These are phyloP conservation scores for Otatea glauca DNA, from an alignment of 176 grass and related monocot genomes.

Conservation along the genomic window DNA sequence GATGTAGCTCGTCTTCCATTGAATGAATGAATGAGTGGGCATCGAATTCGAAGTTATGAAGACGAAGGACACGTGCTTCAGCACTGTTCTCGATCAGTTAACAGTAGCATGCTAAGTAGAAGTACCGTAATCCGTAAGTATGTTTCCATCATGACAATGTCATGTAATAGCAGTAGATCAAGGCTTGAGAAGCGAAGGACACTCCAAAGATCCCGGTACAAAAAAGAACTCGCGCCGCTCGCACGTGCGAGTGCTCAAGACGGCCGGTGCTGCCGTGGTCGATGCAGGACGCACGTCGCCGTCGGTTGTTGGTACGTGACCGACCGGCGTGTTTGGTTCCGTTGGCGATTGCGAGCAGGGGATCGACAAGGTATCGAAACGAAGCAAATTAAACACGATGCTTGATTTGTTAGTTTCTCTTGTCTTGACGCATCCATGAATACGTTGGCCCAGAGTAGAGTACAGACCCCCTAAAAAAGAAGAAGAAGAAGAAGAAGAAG, in stretches of 20 bases:
- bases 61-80: neutral
- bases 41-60: neutral
- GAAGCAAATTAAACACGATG: too few relatives aligned
- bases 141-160: neutral
- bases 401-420: too few relatives aligned
- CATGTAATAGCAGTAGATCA: neutral
- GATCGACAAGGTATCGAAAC: too few relatives aligned
- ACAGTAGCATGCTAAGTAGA: neutral
- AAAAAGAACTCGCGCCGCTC: neutral
- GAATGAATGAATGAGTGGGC: neutral
- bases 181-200: neutral
- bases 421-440: too few relatives aligned
- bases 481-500: too few relatives aligned
- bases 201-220: neutral
- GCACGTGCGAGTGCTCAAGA: neutral
- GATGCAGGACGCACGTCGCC: neutral
- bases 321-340: neutral
- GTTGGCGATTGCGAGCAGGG: too few relatives aligned
- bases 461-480: too few relatives aligned
- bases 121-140: neutral
- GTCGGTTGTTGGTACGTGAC: slow-evolving; percentile 14
- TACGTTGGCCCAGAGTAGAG: too few relatives aligned
- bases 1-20: neutral
- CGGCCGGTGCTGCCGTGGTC: neutral
- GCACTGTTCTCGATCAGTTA: neutral